Percentiles rank a stretch among this genome's conserved stretches.
phyloP scores from a whole-genome alignment of 75 land plant genomes.

The Chamaecyparis obtusa region DNA sequence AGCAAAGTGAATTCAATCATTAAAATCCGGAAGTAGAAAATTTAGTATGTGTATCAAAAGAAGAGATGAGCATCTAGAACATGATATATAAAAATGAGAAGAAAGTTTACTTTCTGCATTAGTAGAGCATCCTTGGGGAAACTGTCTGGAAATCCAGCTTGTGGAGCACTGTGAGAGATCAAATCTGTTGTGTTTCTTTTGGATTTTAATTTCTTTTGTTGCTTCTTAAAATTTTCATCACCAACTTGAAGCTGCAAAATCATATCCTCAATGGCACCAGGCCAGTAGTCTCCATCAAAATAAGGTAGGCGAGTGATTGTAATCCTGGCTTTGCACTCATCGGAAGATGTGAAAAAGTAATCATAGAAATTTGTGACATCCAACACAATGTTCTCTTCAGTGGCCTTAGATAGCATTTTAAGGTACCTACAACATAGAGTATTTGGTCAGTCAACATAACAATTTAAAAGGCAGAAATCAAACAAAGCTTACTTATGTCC shows the following conservation, averaged over 20 bases:
- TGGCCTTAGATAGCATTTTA: slow-evolving; percentile 39
- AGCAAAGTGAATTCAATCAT: background rate
- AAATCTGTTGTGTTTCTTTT: slow-evolving; percentile 34
- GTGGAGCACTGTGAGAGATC: slow-evolving; percentile 30
- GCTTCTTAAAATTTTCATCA: slow-evolving; percentile 35
- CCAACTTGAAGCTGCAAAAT: slow-evolving; percentile 30
- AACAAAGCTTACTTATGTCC: background rate
- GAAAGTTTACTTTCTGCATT: background rate
- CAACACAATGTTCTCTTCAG: slow-evolving; percentile 31
- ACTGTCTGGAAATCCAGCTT: slow-evolving; percentile 34
- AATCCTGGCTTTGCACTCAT: slow-evolving; percentile 36
- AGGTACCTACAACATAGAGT: slow-evolving; percentile 18
- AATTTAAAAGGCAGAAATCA: background rate
- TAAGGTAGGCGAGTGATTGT: slow-evolving; percentile 37
- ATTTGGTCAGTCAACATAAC: background rate
- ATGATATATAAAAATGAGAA: background rate
- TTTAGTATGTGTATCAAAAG: background rate
- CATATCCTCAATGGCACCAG: slow-evolving; percentile 57
- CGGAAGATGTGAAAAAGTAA: slow-evolving; percentile 23
- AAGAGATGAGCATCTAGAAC: background rate
- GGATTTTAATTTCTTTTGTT: slow-evolving; percentile 44
- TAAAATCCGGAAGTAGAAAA: background rate
- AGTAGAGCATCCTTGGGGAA: slow-evolving; percentile 34
- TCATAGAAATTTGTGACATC: slow-evolving; percentile 43
- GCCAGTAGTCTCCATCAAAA: slow-evolving; percentile 57